A percentile compares a stretch with the other conserved stretches of the same genome.
Conservation (phyloP, 202 grass and related monocot species). For the Thinopyrum obtusiflorum region DNA sequence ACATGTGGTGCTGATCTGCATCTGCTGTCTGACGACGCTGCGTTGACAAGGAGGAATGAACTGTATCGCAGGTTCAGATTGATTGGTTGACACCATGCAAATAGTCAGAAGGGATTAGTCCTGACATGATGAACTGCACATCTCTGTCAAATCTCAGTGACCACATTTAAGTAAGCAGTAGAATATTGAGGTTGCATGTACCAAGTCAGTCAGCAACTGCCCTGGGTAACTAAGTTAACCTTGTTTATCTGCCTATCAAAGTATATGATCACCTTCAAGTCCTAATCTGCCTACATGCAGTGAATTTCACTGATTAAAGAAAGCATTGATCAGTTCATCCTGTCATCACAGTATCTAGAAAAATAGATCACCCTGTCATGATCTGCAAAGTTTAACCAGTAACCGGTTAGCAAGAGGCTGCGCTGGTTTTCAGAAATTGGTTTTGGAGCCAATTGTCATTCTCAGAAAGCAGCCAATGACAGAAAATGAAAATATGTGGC, state of each 20-base stretch:
- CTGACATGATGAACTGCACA: not conserved
- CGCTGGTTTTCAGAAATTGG: not conserved
- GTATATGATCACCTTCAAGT: not conserved
- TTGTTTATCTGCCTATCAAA: not conserved
- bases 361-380: not conserved
- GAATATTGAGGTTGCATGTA: not conserved
- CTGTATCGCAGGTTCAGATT: constrained; percentile 2
- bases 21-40: not conserved
- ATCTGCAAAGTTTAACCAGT: not conserved
- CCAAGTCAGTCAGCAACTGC: constrained; percentile 20
- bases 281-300: not conserved
- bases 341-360: not conserved
- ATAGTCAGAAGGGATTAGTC: constrained; percentile 29
- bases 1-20: constrained; percentile 38
- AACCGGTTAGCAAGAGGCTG: not conserved
- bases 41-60: constrained; percentile 32
- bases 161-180: not conserved
- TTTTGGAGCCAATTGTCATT: not conserved
- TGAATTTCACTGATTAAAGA: not conserved
- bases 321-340: not conserved
- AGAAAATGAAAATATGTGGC: not conserved
- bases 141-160: constrained; percentile 27
- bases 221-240: not conserved
- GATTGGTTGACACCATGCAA: constrained; percentile 39
- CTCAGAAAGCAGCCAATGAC: not conserved